A percentile compares a stretch with the other conserved stretches of the same genome.
phyloP scores from a whole-genome alignment of 768 basidiomycete genomes.

The Vararia minispora region DNA sequence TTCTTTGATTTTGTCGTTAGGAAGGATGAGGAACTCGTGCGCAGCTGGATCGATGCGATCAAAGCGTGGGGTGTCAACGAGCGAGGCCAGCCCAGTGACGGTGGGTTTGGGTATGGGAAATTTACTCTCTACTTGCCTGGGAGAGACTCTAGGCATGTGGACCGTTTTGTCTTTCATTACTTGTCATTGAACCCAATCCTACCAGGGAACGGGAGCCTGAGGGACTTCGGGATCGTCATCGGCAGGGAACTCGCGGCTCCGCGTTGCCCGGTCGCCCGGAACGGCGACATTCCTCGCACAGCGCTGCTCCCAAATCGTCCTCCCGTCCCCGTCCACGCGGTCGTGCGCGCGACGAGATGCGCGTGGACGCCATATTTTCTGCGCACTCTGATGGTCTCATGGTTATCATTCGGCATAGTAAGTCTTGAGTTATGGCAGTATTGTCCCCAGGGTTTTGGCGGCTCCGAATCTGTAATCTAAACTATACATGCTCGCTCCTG shows the following conservation, averaged over 20 bases:
- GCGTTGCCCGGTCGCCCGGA: neutral
- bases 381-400: slow-evolving; percentile 80
- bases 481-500: too few species aligned
- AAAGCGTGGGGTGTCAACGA: slow-evolving; percentile 84
- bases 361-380: slow-evolving; percentile 75
- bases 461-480: too few species aligned
- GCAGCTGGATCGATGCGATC: slow-evolving; percentile 64
- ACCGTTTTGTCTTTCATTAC: neutral
- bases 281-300: slow-evolving; percentile 5
- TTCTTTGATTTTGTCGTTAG: slow-evolving; percentile 69
- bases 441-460: too few species aligned
- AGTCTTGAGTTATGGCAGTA: too few species aligned
- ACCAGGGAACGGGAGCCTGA: slow-evolving; percentile 6
- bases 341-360: slow-evolving; percentile 29
- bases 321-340: slow-evolving; percentile 11
- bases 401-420: slow-evolving; percentile 61
- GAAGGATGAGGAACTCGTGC: slow-evolving; percentile 55
- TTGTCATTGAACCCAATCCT: neutral
- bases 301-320: slow-evolving; percentile 9
- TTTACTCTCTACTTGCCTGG: slow-evolving; percentile 48
- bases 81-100: slow-evolving; percentile 71
- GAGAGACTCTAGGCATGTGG: slow-evolving; percentile 47
- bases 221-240: neutral
- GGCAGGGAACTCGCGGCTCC: neutral
- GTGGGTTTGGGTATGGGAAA: slow-evolving; percentile 74